Base-by-base conservation (phyloP, 176 grass and related monocot species). In the Leersia perrieri region DNA sequence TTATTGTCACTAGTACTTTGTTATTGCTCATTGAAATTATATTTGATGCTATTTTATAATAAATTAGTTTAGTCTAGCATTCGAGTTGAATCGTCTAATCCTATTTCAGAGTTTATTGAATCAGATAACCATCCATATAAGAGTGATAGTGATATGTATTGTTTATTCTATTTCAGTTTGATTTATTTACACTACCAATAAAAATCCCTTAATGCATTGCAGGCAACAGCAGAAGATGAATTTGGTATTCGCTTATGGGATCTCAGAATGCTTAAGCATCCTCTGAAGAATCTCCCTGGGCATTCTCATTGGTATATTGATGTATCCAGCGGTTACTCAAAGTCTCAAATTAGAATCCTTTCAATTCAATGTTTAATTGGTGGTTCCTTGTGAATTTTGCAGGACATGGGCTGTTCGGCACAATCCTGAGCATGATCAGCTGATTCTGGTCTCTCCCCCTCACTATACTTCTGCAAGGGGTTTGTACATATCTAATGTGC, bases 201-300 rank as follows among this genome's bases (percentile, higher is more conserved):
- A 5, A 13, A 68, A 69, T 41, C 4, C 31, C 39, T 85, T 87
- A 33, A 33, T 55, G 63, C 26, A 79, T 68, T 84, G 66, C 79
- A 99, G 92, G 92, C 89, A 68, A 99, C 96, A 66, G 96, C 92
- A 84, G 96, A 99, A 89, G 96, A 95, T 81, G 90, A 88, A 91
- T 95, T 89, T 66, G 96, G 96, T 78, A 89, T 95, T 78, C 92
- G 77, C 9, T 79, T 99, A 51, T 99, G 96, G 96, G 96, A 99
- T 91, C 82, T 99, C 77, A 95, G 92, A 91, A 95, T 85, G 84
- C 70, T 86, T 61, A 95, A 93, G 72, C 67, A 91, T 95, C 92
- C 92, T 84, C 65, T 90, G 18, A 99, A 95, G 83, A 87, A 93
- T 88, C 88, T 99, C 33, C 82, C 90, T 74, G 92, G 92, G 42